These are phyloP conservation scores for Komagataella pseudopastoris DNA, from an alignment of 805 yeast species.

Conservation along the genomic window DNA sequence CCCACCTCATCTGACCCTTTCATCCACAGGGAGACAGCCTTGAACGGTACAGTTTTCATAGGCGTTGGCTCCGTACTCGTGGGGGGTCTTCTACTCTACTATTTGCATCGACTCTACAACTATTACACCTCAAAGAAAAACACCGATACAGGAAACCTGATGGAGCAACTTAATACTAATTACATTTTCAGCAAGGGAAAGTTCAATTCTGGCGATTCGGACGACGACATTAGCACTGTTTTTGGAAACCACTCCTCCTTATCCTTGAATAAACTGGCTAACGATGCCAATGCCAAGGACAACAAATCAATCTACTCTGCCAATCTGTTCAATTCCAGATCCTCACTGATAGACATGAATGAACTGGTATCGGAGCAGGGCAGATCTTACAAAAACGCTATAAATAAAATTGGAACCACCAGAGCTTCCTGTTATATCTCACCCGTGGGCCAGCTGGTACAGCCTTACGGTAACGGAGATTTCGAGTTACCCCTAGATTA, in stretches of 20 bases:
- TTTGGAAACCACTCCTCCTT: background rate
- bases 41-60: constrained; percentile 28
- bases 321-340: background rate
- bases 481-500: background rate
- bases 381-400: background rate
- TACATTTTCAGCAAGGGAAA: constrained; percentile 4
- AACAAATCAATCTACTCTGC: background rate
- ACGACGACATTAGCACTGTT: background rate
- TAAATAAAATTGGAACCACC: background rate
- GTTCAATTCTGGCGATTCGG: background rate
- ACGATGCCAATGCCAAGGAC: background rate
- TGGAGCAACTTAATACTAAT: constrained; percentile 1
- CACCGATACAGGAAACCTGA: constrained; percentile 5
- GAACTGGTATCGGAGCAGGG: background rate
- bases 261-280: background rate
- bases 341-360: background rate
- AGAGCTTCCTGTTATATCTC: background rate
- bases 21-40: constrained; percentile 12
- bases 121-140: constrained; percentile 14
- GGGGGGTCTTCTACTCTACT: constrained; percentile 9
- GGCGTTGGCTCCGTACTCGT: constrained; percentile 23
- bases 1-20: constrained; percentile 18
- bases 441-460: background rate
- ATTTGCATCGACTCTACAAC: constrained; percentile 11
- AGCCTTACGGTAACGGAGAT: background rate